These are phyloP conservation scores for Mucor piriformis DNA, from an alignment of 371 early-diverging fungal genomes.

Conservation along the genomic window DNA sequence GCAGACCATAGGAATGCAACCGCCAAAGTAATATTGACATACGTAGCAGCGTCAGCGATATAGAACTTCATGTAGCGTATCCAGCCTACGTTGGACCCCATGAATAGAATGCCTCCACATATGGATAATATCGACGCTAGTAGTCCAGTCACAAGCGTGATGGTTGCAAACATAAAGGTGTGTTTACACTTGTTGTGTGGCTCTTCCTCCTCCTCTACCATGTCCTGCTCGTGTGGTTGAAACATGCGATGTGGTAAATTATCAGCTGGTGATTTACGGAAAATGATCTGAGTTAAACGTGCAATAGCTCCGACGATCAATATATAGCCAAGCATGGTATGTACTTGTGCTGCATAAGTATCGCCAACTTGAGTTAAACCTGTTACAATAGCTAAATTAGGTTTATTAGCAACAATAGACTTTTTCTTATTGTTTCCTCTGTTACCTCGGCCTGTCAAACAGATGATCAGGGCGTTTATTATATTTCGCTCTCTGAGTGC, in stretches of 20 bases:
- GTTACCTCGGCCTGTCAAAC: conserved; percentile 34
- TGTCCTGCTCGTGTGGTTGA: conserved; percentile 10
- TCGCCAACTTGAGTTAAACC: conserved; percentile 29
- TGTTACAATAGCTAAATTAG: conserved; percentile 17
- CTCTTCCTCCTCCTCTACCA: conserved; percentile 22
- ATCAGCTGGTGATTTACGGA: conserved; percentile 46
- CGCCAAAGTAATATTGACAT: conserved; percentile 39
- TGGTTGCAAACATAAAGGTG: conserved; percentile 37
- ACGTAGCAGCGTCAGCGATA: conserved; percentile 37
- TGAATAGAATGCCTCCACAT: conserved; percentile 38
- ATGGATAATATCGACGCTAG: conserved; percentile 34
- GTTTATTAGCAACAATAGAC: neutral
- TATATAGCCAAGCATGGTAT: conserved; percentile 41
- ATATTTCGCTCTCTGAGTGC: conserved; percentile 30
- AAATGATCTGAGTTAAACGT: conserved; percentile 39
- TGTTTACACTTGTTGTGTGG: conserved; percentile 34
- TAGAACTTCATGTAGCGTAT: conserved; percentile 36
- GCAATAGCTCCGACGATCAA: conserved; percentile 37
- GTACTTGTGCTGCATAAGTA: conserved; percentile 31
- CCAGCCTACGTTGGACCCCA: conserved; percentile 47
- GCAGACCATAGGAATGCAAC: conserved; percentile 43
- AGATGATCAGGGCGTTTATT: conserved; percentile 24
- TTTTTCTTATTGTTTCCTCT: neutral
- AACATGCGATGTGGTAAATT: conserved; percentile 43
- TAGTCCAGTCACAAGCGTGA: conserved; percentile 37